Conservation (phyloP, 2,329 filamentous ascomycete genomes). For the Fusarium newnesense region DNA sequence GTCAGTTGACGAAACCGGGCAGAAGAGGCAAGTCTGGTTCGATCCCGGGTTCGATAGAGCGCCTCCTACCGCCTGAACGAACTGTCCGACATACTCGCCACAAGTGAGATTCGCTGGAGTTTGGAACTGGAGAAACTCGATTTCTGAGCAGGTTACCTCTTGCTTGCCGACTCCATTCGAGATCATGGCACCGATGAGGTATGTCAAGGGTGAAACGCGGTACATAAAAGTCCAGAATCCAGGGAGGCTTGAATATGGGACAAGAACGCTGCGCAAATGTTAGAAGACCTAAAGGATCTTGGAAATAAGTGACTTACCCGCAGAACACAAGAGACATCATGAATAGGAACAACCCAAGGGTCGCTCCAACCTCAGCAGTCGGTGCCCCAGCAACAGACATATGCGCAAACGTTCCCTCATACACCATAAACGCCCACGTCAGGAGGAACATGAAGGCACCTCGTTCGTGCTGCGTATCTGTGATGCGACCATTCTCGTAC, state of each 20-base stretch:
- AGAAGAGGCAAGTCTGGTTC: slow-evolving; percentile 55
- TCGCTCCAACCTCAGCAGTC: slow-evolving; percentile 50
- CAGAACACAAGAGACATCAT: slow-evolving; percentile 38
- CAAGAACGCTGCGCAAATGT: slow-evolving; percentile 60
- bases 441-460: slow-evolving; percentile 69
- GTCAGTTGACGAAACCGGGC: slow-evolving; percentile 45
- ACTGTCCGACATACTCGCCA: slow-evolving; percentile 57
- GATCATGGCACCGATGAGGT: slow-evolving; percentile 73
- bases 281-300: fast-evolving
- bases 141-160: slow-evolving; percentile 56
- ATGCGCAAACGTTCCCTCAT: slow-evolving; percentile 71
- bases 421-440: slow-evolving; percentile 70
- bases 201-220: slow-evolving; percentile 69
- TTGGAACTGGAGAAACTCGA: slow-evolving; percentile 71
- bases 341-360: slow-evolving; percentile 53
- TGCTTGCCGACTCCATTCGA: slow-evolving; percentile 13
- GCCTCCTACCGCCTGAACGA: slow-evolving; percentile 57
- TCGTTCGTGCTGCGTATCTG: slow-evolving; percentile 65
- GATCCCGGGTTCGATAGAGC: slow-evolving; percentile 52
- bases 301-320: slow-evolving; percentile 7
- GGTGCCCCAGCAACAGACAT: slow-evolving; percentile 72
- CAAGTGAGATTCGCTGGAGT: slow-evolving; percentile 65
- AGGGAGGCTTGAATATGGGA: slow-evolving; percentile 66
- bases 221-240: slow-evolving; percentile 81
- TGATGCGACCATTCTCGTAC: slow-evolving; percentile 71